phyloP scores from a whole-genome alignment of 345 rosid genomes.

The Microthlaspi erraticum region DNA sequence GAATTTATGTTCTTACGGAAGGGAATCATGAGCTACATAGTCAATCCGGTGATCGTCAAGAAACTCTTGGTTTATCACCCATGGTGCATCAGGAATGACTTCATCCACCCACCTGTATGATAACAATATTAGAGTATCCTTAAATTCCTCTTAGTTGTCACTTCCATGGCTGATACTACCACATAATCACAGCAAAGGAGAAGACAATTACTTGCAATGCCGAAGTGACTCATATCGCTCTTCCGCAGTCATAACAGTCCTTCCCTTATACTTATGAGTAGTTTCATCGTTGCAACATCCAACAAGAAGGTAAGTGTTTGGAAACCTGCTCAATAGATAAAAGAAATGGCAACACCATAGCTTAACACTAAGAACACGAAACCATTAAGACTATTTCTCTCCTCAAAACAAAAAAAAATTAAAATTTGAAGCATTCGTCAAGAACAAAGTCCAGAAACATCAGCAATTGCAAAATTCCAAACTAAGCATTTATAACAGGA shows the following conservation, averaged over 20 bases:
- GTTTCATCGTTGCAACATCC: slow-evolving; percentile 92
- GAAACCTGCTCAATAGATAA: slow-evolving; percentile 60
- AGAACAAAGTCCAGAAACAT: slow-evolving; percentile 23
- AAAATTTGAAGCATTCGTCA: slow-evolving; percentile 6
- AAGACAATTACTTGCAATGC: slow-evolving; percentile 79
- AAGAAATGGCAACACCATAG: slow-evolving; percentile 9
- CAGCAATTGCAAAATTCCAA: slow-evolving; percentile 14
- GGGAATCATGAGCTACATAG: slow-evolving; percentile 89
- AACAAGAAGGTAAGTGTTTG: slow-evolving; percentile 76
- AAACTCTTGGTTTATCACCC: slow-evolving; percentile 88
- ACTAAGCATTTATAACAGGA: not conserved
- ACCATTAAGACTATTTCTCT: slow-evolving; percentile 4
- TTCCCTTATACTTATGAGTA: slow-evolving; percentile 86
- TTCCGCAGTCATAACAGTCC: slow-evolving; percentile 82
- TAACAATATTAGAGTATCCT: slow-evolving; percentile 8
- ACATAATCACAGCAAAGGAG: slow-evolving; percentile 6
- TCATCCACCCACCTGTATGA: slow-evolving; percentile 89
- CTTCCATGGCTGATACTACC: slow-evolving; percentile 6
- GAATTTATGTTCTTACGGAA: slow-evolving; percentile 69
- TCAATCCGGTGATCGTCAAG: slow-evolving; percentile 79
- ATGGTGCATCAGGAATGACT: slow-evolving; percentile 90
- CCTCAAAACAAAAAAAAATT: not conserved
- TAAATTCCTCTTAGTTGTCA: not conserved
- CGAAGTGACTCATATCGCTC: slow-evolving; percentile 96
- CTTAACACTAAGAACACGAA: slow-evolving; percentile 2